Percentiles rank a stretch among this genome's conserved stretches.
phyloP scores from a whole-genome alignment of 1,284 basidiomycete genomes.

The Moniliella sp. region DNA sequence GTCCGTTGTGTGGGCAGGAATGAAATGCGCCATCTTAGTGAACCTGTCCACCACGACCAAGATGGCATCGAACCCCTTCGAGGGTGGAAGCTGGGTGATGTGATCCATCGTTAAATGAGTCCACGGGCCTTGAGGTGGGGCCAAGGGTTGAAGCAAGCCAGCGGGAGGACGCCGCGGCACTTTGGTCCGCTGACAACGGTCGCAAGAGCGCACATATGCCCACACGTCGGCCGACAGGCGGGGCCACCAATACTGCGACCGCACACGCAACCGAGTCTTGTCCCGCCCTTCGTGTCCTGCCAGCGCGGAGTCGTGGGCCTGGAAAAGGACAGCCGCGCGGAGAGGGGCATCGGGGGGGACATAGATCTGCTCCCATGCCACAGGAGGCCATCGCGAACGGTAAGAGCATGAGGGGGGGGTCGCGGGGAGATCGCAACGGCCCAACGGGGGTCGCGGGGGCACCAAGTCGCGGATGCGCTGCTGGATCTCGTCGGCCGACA shows the following conservation, averaged over 20 bases:
- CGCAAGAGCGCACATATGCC: slow-evolving; percentile 36
- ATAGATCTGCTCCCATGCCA: too few relatives aligned
- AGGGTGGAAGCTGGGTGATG: slow-evolving; percentile 34
- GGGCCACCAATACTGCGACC: slow-evolving; percentile 33
- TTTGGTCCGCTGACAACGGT: slow-evolving; percentile 36
- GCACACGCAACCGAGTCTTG: slow-evolving; percentile 7
- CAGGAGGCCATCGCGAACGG: too few relatives aligned
- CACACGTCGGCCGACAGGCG: slow-evolving; percentile 27
- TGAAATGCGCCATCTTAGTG: slow-evolving; percentile 31
- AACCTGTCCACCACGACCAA: slow-evolving; percentile 35
- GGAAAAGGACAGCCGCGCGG: too few relatives aligned
- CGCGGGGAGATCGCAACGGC: too few relatives aligned
- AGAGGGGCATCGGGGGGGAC: too few relatives aligned
- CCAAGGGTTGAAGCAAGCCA: slow-evolving; percentile 36
- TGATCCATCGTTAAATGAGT: slow-evolving; percentile 38
- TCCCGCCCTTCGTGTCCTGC: slow-evolving; percentile 1
- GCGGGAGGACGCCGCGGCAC: slow-evolving; percentile 6
- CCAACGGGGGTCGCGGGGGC: too few relatives aligned
- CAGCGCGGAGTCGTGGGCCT: not conserved
- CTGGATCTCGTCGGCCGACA: too few relatives aligned
- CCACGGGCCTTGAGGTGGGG: slow-evolving; percentile 33
- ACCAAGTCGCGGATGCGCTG: too few relatives aligned
- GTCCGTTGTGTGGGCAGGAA: slow-evolving; percentile 41
- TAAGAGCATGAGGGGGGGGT: too few relatives aligned
- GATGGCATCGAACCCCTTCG: slow-evolving; percentile 34